Evolutionary conservation across 768 basidiomycete species (phyloP).

Genomic region (Russula earlei): DNA sequence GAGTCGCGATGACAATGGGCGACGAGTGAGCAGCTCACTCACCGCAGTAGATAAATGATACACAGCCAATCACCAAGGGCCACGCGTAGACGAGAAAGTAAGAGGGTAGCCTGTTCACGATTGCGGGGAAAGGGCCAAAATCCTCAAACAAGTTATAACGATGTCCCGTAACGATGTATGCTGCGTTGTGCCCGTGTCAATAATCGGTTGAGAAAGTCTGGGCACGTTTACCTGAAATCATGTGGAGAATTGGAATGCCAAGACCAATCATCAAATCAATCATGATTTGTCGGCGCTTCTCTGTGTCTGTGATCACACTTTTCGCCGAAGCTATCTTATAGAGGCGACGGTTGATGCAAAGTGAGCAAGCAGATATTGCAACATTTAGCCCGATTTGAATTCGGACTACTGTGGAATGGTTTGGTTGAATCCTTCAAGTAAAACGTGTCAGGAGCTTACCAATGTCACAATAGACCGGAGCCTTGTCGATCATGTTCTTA

Average conservation of each 20-base stretch:
- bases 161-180: neutral
- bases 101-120: constrained; percentile 26
- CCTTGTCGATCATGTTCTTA: constrained; percentile 39
- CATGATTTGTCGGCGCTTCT: neutral
- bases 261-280: constrained; percentile 24
- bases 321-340: constrained; percentile 34
- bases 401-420: constrained; percentile 29
- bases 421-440: neutral
- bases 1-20: neutral
- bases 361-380: constrained; percentile 31
- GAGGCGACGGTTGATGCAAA: constrained; percentile 43
- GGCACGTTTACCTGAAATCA: neutral
- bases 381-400: constrained; percentile 28
- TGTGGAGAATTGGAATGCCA: constrained; percentile 8
- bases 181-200: neutral
- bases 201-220: neutral
- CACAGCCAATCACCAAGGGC: too few species aligned
- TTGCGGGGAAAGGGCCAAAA: constrained; percentile 35
- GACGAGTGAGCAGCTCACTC: constrained; percentile 4
- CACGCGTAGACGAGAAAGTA: constrained; percentile 27
- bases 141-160: constrained; percentile 25
- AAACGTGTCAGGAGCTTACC: constrained; percentile 28
- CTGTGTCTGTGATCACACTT: constrained; percentile 24
- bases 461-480: constrained; percentile 48
- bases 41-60: constrained; percentile 34